Evolutionary conservation across 306 rosid species (phyloP).

Genomic region (Malus sieversii): DNA sequence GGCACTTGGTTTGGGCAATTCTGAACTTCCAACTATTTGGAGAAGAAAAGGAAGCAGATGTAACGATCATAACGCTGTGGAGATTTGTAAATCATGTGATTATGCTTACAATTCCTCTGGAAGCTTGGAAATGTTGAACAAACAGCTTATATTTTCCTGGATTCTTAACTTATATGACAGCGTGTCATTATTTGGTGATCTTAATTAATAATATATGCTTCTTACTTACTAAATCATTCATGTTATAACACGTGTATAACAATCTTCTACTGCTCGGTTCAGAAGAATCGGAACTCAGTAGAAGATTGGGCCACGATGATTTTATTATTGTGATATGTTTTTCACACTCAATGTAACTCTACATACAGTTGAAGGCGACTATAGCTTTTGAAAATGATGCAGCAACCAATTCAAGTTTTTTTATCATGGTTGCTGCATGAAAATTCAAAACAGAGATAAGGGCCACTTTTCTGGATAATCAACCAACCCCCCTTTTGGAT

Average conservation of each 20-base stretch:
- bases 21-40: constrained; percentile 54
- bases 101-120: not conserved
- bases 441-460: not conserved
- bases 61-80: not conserved
- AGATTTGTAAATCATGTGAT: not conserved
- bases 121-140: not conserved
- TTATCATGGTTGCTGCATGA: not conserved
- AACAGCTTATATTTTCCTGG: not conserved
- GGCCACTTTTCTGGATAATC: not conserved
- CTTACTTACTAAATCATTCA: no score
- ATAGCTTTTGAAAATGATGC: not conserved
- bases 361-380: not conserved
- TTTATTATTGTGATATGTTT: not conserved
- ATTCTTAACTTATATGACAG: not conserved
- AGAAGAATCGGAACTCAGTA: no score
- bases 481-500: constrained; percentile 10
- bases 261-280: no score
- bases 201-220: not conserved
- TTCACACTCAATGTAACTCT: not conserved
- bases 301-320: no score
- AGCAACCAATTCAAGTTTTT: not conserved
- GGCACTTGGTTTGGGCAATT: constrained; percentile 62
- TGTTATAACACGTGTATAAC: no score
- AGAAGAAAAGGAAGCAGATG: constrained; percentile 45
- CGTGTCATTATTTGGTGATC: not conserved